phyloP scores from a whole-genome alignment of 345 rosid genomes.

The Murraya paniculata region DNA sequence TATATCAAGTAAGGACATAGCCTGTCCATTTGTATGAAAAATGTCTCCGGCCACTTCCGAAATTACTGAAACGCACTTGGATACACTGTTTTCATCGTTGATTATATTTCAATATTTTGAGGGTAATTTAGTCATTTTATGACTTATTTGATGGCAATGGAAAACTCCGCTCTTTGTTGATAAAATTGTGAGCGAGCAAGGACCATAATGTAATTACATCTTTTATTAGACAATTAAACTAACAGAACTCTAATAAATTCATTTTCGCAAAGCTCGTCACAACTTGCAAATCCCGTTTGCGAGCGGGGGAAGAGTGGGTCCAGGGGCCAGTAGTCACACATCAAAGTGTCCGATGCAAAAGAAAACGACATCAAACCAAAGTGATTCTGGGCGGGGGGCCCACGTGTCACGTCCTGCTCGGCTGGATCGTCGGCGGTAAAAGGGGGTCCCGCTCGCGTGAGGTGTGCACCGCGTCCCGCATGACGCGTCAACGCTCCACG shows the following conservation, averaged over 20 bases:
- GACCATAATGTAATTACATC: no score
- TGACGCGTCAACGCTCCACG: constrained; percentile 9
- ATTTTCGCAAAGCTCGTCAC: not conserved
- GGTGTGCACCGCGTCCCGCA: constrained; percentile 22
- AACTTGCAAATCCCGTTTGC: not conserved
- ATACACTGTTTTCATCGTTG: no score
- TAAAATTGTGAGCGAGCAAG: not conserved
- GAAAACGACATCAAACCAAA: constrained; percentile 19
- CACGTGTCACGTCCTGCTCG: constrained; percentile 42
- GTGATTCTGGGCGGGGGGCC: constrained; percentile 20
- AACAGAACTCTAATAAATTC: not conserved
- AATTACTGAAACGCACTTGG: not conserved
- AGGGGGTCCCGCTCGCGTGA: constrained; percentile 12
- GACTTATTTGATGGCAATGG: not conserved
- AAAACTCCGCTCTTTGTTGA: not conserved
- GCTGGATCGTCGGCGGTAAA: constrained; percentile 33
- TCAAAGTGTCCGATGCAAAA: not conserved
- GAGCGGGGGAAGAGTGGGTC: not conserved
- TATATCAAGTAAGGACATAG: not conserved
- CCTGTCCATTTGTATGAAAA: not conserved
- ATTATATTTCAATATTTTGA: not conserved
- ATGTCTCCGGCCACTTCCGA: not conserved
- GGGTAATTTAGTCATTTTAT: not conserved
- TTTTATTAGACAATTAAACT: not conserved
- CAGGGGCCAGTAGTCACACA: not conserved